phyloP scores from a whole-genome alignment of 1,284 basidiomycete genomes.

The Phlebopus sp. region DNA sequence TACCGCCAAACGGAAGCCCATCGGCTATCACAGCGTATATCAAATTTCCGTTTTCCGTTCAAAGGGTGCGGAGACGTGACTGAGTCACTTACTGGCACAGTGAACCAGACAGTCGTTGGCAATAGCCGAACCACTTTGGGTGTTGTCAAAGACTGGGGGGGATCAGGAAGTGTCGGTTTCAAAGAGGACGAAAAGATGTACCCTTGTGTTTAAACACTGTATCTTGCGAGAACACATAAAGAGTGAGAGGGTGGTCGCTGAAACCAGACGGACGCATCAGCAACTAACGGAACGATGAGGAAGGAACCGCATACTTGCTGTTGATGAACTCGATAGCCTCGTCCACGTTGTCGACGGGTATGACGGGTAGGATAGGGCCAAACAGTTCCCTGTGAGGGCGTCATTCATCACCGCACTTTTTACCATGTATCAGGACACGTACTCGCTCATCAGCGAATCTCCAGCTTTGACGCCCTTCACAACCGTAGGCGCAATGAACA shows the following conservation, averaged over 20 bases:
- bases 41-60: no score
- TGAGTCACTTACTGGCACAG: constrained; percentile 42
- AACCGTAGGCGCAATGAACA: constrained; percentile 68
- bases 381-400: constrained; percentile 56
- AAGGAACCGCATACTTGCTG: constrained; percentile 35
- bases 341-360: constrained; percentile 71
- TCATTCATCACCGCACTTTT: constrained; percentile 5
- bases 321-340: constrained; percentile 74
- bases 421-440: constrained; percentile 19
- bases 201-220: constrained; percentile 60
- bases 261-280: not conserved
- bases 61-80: no score
- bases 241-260: constrained; percentile 72
- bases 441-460: constrained; percentile 79
- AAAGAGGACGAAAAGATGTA: constrained; percentile 18
- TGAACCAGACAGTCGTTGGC: constrained; percentile 67
- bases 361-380: constrained; percentile 75
- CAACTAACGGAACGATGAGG: not conserved
- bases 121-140: constrained; percentile 63
- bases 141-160: constrained; percentile 57
- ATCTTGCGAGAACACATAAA: constrained; percentile 75
- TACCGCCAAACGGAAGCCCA: constrained; percentile 73
- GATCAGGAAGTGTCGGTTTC: constrained; percentile 3
- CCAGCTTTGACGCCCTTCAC: constrained; percentile 59
- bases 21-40: constrained; percentile 37